Evolutionary conservation across 1,139 yeast genomes (phyloP).

Genomic region (Kluyveromyces sp.): DNA sequence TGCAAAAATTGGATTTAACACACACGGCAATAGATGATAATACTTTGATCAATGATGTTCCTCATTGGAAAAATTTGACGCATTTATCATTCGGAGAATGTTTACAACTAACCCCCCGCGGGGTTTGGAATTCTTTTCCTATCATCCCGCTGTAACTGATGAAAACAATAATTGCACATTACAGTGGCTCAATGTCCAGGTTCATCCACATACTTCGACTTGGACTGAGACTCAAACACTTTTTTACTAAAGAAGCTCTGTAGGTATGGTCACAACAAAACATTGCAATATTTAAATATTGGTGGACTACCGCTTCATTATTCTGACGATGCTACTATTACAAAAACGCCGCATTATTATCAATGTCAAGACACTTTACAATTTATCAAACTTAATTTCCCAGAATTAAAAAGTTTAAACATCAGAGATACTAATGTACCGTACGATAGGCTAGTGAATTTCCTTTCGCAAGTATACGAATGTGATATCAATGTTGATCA

Average conservation of each 20-base stretch:
- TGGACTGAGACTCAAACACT: conserved; percentile 53
- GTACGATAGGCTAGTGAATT: conserved; percentile 42
- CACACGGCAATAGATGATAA: conserved; percentile 70
- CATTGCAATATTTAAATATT: conserved; percentile 47
- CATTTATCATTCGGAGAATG: conserved; percentile 78
- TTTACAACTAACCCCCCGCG: conserved; percentile 66
- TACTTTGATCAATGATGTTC: conserved; percentile 43
- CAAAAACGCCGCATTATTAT: conserved; percentile 20
- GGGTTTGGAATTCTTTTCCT: conserved; percentile 62
- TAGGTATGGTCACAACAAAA: conserved; percentile 33
- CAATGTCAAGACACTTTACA: conserved; percentile 40
- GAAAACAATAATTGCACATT: conserved; percentile 37
- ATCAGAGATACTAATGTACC: conserved; percentile 48
- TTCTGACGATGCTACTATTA: conserved; percentile 14
- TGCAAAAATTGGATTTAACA: conserved; percentile 68
- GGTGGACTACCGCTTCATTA: conserved; percentile 57
- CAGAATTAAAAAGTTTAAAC: conserved; percentile 51
- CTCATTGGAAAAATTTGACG: conserved; percentile 47
- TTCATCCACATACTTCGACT: conserved; percentile 62
- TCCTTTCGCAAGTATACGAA: conserved; percentile 32
- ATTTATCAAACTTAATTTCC: conserved; percentile 48
- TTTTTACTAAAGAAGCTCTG: conserved; percentile 43
- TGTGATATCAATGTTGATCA: conserved; percentile 19
- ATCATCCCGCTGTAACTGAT: conserved; percentile 60
- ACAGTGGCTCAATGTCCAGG: conserved; percentile 71